Conservation (phyloP, 139 green algal genomes). For the Dunaliella sp. region DNA sequence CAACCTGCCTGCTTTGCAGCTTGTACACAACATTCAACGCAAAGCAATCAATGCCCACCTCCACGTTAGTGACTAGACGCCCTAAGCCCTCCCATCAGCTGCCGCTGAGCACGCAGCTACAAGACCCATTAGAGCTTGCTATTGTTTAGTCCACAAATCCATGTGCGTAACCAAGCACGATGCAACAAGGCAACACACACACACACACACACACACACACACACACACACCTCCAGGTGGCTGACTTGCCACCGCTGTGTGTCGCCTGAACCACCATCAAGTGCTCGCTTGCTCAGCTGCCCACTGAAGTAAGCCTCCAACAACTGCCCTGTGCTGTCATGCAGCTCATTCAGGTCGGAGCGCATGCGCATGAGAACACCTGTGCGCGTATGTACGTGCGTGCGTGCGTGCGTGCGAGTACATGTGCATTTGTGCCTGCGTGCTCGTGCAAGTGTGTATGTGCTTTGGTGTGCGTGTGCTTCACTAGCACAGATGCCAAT, state of each 20-base stretch:
- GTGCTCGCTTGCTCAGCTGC: not conserved
- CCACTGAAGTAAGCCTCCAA: slow-evolving; percentile 35
- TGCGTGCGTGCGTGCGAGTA: not conserved
- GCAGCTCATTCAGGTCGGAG: slow-evolving; percentile 62
- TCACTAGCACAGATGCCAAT: not conserved
- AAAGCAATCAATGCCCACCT: too few relatives aligned
- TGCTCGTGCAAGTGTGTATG: not conserved
- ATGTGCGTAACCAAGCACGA: not conserved
- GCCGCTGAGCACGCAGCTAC: too few relatives aligned
- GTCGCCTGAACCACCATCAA: not conserved
- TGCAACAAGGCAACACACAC: not conserved
- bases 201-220: not conserved
- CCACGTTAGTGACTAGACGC: too few relatives aligned
- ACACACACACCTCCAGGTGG: not conserved
- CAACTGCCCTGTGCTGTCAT: slow-evolving; percentile 39
- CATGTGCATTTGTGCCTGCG: not conserved
- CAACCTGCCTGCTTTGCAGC: too few relatives aligned
- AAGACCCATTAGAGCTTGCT: too few relatives aligned
- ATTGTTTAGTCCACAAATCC: not conserved
- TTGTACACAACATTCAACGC: too few relatives aligned
- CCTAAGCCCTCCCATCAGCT: too few relatives aligned
- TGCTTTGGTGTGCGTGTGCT: not conserved
- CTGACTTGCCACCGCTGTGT: not conserved
- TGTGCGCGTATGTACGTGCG: not conserved
- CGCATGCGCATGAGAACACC: slow-evolving; percentile 39